These are phyloP conservation scores for Ogataea polymorpha DNA, from an alignment of 805 yeast genomes.

Conservation along the genomic window DNA sequence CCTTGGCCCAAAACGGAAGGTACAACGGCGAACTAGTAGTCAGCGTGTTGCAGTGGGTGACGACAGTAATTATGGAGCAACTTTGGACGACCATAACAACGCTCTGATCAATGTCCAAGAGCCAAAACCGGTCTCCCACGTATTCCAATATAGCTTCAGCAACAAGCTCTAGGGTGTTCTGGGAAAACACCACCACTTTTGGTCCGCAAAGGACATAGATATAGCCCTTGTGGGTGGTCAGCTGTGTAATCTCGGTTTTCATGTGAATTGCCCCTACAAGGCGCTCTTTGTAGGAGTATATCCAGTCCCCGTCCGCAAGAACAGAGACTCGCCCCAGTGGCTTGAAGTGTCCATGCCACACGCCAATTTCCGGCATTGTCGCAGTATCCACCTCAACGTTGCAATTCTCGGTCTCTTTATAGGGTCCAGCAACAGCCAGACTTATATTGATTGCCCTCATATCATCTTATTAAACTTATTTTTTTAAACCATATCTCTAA, in stretches of 20 bases:
- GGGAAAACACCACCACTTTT: neutral
- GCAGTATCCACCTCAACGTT: neutral
- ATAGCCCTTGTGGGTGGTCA: neutral
- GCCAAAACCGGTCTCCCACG: conserved; percentile 6
- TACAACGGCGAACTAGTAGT: conserved; percentile 4
- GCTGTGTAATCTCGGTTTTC: conserved; percentile 1
- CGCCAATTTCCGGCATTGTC: neutral
- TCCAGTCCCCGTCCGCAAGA: conserved; percentile 1
- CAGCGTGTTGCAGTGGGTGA: conserved; percentile 9
- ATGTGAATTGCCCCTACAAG: conserved; percentile 6
- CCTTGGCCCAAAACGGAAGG: conserved; percentile 26
- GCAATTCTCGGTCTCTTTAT: neutral
- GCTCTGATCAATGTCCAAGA: neutral
- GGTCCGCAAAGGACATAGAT: conserved; percentile 2
- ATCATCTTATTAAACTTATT: conserved; percentile 7
- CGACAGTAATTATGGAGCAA: conserved; percentile 7
- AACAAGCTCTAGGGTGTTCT: conserved; percentile 5
- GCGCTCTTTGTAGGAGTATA: neutral
- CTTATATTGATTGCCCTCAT: conserved; percentile 5
- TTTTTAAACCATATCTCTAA: conserved; percentile 30
- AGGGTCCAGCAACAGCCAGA: neutral
- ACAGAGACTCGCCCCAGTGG: neutral
- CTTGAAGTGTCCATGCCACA: neutral
- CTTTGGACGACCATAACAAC: conserved; percentile 1
- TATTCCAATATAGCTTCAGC: conserved; percentile 1